Percentiles rank a stretch among this genome's conserved stretches.
Conservation (phyloP, 768 basidiomycete genomes). For the Hysterangium stoloniferum region DNA sequence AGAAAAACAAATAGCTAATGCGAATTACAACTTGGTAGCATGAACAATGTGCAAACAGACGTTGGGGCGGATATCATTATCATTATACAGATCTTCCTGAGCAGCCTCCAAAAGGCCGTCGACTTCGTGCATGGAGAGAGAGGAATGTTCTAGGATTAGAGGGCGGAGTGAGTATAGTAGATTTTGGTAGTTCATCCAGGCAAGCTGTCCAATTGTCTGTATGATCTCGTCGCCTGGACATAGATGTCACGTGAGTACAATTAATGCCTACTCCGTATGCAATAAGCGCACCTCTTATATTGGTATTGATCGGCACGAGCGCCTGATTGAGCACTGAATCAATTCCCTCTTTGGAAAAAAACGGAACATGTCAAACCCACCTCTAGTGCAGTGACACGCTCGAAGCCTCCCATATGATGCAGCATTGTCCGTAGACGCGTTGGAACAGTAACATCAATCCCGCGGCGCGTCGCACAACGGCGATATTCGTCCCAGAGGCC, state of each 20-base stretch:
- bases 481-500: constrained; percentile 58
- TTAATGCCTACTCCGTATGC: too few species aligned
- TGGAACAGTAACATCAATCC: constrained; percentile 52
- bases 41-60: constrained; percentile 53
- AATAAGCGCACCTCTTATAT: too few species aligned
- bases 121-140: constrained; percentile 45
- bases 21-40: constrained; percentile 24
- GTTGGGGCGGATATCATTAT: constrained; percentile 42
- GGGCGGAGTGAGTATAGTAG: constrained; percentile 57
- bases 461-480: constrained; percentile 41
- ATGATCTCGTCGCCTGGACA: too few species aligned
- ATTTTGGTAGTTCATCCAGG: constrained; percentile 67
- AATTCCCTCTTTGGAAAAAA: background rate
- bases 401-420: constrained; percentile 41
- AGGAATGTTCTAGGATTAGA: constrained; percentile 41
- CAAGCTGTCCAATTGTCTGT: constrained; percentile 59
- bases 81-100: constrained; percentile 58
- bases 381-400: constrained; percentile 45
- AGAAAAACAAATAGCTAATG: background rate
- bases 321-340: background rate
- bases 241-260: background rate
- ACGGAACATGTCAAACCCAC: constrained; percentile 16
- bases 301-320: too few species aligned
- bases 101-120: constrained; percentile 53
- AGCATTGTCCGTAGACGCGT: constrained; percentile 45